Conservation (phyloP, 1,139 yeast genomes). For the Blastobotrys elegans region DNA sequence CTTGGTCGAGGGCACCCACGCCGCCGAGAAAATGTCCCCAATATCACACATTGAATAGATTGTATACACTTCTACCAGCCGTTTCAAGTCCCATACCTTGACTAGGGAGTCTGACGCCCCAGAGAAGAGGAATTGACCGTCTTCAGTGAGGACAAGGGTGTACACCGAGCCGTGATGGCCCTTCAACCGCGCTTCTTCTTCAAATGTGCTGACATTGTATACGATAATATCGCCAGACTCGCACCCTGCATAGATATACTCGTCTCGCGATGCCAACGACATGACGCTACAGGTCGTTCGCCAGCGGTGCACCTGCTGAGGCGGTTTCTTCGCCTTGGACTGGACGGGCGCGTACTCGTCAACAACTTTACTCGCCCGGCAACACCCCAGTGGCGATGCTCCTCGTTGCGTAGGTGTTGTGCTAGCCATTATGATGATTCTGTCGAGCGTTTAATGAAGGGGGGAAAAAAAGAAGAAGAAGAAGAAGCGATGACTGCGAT, state of each 20-base stretch:
- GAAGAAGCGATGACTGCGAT: no score
- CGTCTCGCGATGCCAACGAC: conserved; percentile 64
- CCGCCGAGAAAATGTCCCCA: conserved; percentile 86
- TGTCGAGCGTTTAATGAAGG: no score
- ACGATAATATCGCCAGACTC: conserved; percentile 80
- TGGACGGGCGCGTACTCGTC: conserved; percentile 16
- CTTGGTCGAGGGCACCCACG: conserved; percentile 57
- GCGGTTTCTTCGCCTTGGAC: conserved; percentile 16
- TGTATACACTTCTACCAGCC: conserved; percentile 45
- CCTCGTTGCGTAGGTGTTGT: conserved; percentile 1
- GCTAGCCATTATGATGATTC: no score
- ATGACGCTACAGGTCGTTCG: conserved; percentile 65
- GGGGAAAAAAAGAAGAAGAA: no score
- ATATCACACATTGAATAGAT: conserved; percentile 81
- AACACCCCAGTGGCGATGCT: conserved; percentile 8
- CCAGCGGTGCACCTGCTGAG: conserved; percentile 64
- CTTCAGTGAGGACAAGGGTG: conserved; percentile 54
- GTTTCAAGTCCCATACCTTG: conserved; percentile 66
- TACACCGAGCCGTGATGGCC: conserved; percentile 74
- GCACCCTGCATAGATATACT: conserved; percentile 81
- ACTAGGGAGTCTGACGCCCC: conserved; percentile 91
- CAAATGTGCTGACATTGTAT: conserved; percentile 62
- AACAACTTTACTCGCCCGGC: not conserved
- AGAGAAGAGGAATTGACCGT: conserved; percentile 63
- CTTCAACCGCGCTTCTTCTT: conserved; percentile 40